These are phyloP conservation scores for Geotrichum reessii DNA, from an alignment of 1,139 yeast genomes.

Conservation along the genomic window DNA sequence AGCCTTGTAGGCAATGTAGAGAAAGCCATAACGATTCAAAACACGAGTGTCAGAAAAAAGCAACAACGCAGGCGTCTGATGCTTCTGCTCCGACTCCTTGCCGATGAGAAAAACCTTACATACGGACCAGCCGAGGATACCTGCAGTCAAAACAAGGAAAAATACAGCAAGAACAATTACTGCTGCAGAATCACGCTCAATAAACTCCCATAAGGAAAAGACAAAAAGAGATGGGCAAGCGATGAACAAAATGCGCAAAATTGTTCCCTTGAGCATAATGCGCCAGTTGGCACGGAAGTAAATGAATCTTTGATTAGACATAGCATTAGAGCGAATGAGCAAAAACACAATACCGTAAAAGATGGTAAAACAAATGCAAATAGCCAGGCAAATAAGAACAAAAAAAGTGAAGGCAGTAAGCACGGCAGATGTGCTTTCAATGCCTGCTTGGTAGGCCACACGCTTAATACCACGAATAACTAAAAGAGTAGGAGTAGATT, in stretches of 20 bases:
- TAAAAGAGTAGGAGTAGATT: constrained; percentile 26
- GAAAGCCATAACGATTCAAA: constrained; percentile 82
- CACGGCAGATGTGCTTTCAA: constrained; percentile 79
- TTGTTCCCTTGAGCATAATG: constrained; percentile 75
- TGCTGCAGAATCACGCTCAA: constrained; percentile 80
- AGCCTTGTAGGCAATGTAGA: constrained; percentile 86
- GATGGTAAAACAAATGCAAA: constrained; percentile 27
- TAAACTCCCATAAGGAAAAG: constrained; percentile 84
- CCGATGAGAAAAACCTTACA: constrained; percentile 65
- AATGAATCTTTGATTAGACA: constrained; percentile 38
- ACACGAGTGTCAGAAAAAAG: constrained; percentile 76
- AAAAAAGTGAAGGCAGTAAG: constrained; percentile 83
- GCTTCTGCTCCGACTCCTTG: constrained; percentile 58
- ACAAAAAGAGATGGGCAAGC: constrained; percentile 67
- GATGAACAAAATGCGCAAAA: constrained; percentile 61
- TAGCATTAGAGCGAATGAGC: constrained; percentile 14
- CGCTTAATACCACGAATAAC: constrained; percentile 89
- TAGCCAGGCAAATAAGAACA: constrained; percentile 51
- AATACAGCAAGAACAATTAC: constrained; percentile 74
- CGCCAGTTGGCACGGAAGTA: constrained; percentile 69
- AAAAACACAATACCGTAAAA: constrained; percentile 24
- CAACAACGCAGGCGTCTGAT: constrained; percentile 85
- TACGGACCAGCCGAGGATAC: constrained; percentile 67
- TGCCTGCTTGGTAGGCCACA: constrained; percentile 77
- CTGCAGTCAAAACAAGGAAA: constrained; percentile 51